Conservation (phyloP, 2,329 filamentous ascomycete species). For the Tolypocladium capitatum region DNA sequence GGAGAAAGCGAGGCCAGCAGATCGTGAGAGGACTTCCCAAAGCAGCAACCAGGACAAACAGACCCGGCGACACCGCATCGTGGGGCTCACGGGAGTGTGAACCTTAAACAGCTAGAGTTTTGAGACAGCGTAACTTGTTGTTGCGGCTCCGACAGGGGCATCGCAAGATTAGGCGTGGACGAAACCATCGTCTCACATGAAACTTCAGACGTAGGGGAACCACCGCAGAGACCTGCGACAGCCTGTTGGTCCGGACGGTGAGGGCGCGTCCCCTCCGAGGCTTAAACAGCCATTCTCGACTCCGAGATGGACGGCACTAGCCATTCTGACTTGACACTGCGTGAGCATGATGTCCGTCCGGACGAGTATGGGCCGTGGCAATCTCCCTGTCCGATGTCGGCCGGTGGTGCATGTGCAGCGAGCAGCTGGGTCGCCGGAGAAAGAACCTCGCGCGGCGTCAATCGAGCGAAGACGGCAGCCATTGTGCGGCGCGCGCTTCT, state of each 20-base stretch:
- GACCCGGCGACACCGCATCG: not conserved
- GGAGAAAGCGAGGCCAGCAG: not conserved
- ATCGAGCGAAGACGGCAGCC: not conserved
- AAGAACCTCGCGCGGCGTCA: not conserved
- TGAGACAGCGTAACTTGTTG: not conserved
- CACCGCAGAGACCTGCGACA: not conserved
- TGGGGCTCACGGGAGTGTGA: not conserved
- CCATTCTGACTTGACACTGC: not conserved
- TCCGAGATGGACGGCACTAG: not conserved
- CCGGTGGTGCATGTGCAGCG: not conserved
- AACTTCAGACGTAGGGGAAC: slow-evolving; percentile 4
- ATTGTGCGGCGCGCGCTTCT: not conserved
- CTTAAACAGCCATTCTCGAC: not conserved
- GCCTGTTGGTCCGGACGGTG: not conserved
- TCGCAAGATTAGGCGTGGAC: not conserved
- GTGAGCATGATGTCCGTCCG: not conserved
- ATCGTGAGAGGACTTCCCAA: not conserved
- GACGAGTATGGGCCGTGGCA: not conserved
- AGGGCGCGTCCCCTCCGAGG: not conserved
- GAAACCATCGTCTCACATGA: slow-evolving; percentile 1
- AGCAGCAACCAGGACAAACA: not conserved
- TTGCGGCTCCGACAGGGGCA: not conserved
- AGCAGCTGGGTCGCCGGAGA: not conserved
- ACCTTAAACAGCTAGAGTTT: not conserved
- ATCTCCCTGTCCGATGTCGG: not conserved